These are phyloP conservation scores for Aspergillus jensenii DNA, from an alignment of 2,329 filamentous ascomycete species.

Conservation along the genomic window DNA sequence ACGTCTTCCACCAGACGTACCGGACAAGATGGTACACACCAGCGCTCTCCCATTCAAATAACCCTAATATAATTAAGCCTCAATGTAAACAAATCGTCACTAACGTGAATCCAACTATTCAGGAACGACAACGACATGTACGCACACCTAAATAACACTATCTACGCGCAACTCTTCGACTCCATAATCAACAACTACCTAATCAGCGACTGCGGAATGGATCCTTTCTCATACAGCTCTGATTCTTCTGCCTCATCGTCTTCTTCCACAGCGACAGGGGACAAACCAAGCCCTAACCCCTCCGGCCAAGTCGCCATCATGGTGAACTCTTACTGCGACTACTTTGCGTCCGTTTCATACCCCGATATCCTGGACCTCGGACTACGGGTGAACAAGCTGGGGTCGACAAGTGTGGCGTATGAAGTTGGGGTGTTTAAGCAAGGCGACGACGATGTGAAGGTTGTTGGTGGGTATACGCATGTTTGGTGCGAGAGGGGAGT, in stretches of 20 bases:
- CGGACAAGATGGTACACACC: conserved; percentile 73
- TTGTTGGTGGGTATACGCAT: conserved; percentile 82
- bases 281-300: not conserved
- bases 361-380: conserved; percentile 80
- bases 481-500: conserved; percentile 80
- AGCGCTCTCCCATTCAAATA: conserved; percentile 9
- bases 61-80: not conserved
- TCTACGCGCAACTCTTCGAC: conserved; percentile 87
- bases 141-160: conserved; percentile 85
- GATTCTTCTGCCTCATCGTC: conserved; percentile 3
- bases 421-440: conserved; percentile 84
- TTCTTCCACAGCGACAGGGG: not conserved
- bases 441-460: conserved; percentile 71
- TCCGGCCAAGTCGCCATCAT: conserved; percentile 71
- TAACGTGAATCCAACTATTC: not conserved
- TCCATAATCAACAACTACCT: conserved; percentile 88
- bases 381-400: conserved; percentile 78
- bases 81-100: too few relatives aligned
- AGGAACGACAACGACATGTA: conserved; percentile 97
- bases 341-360: conserved; percentile 77
- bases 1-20: conserved; percentile 76
- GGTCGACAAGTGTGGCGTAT: conserved; percentile 83
- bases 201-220: conserved; percentile 71
- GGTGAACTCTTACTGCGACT: conserved; percentile 82
- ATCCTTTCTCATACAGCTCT: conserved; percentile 58